These are phyloP conservation scores for Cystobasidium tubakii DNA, from an alignment of 768 basidiomycete genomes.

Conservation along the genomic window DNA sequence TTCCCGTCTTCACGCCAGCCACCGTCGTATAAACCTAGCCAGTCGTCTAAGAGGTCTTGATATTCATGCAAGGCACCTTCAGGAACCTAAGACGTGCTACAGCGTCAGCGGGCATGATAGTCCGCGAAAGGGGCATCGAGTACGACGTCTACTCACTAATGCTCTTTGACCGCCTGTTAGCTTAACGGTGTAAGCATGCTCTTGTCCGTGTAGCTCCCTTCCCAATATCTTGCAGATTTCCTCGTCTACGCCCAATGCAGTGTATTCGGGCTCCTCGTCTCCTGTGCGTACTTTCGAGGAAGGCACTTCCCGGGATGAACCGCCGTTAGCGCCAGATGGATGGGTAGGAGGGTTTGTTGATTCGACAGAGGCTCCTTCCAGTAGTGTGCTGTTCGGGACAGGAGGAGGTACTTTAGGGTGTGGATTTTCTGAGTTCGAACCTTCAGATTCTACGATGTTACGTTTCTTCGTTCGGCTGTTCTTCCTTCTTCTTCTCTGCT, in stretches of 20 bases:
- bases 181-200: conserved; percentile 32
- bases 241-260: conserved; percentile 18
- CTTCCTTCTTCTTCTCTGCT: not conserved
- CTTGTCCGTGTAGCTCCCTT: not conserved
- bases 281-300: too few species aligned
- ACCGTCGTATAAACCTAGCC: not conserved
- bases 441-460: not conserved
- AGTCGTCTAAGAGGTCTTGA: conserved; percentile 36
- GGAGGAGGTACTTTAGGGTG: not conserved
- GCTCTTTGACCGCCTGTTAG: conserved; percentile 12
- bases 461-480: not conserved
- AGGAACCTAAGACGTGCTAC: conserved; percentile 13
- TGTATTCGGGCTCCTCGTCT: conserved; percentile 6
- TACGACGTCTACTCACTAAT: not conserved
- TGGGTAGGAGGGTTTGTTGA: not conserved
- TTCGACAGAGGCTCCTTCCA: not conserved
- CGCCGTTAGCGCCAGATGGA: too few species aligned
- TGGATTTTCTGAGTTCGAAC: not conserved
- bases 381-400: not conserved
- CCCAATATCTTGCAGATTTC: conserved; percentile 34
- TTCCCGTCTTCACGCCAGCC: conserved; percentile 13
- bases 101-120: not conserved
- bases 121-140: not conserved
- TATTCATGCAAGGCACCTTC: conserved; percentile 17
- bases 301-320: too few species aligned